Evolutionary conservation across 2,329 filamentous ascomycete genomes (phyloP).

Genomic region (Monosporascus sp.): DNA sequence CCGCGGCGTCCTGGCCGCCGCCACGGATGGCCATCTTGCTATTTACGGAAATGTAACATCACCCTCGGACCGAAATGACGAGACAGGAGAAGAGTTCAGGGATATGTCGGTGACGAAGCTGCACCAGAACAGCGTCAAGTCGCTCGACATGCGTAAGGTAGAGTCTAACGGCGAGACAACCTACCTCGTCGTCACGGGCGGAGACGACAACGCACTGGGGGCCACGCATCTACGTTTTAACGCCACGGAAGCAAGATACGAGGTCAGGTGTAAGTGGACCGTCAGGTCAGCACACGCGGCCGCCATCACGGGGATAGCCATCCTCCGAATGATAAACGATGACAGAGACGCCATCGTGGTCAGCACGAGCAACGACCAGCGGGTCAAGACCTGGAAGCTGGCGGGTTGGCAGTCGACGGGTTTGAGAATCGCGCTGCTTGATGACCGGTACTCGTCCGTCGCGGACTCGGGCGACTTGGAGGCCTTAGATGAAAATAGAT

Average conservation of each 20-base stretch:
- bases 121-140: constrained; percentile 81
- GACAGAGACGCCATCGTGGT: constrained; percentile 27
- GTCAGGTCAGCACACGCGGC: constrained; percentile 63
- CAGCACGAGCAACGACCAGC: constrained; percentile 56
- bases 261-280: constrained; percentile 21
- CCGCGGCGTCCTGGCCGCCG: constrained; percentile 56
- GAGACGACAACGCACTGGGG: constrained; percentile 81
- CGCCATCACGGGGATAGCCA: constrained; percentile 56
- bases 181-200: constrained; percentile 64
- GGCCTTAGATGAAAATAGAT: constrained; percentile 22
- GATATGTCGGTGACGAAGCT: constrained; percentile 36
- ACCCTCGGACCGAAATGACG: background rate
- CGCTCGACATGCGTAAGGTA: constrained; percentile 38
- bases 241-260: constrained; percentile 5
- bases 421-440: constrained; percentile 35
- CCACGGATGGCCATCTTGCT: constrained; percentile 75
- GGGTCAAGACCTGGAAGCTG: constrained; percentile 50
- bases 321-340: constrained; percentile 23
- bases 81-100: background rate
- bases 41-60: constrained; percentile 42
- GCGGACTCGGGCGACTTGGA: constrained; percentile 54
- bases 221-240: constrained; percentile 19
- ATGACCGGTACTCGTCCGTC: constrained; percentile 51
- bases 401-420: constrained; percentile 9
- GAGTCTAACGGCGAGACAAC: constrained; percentile 23